A percentile compares a stretch with the other conserved stretches of the same genome.
These are phyloP conservation scores for Xylaria sp. DNA, from an alignment of 2,329 filamentous ascomycete genomes.

Conservation along the genomic window DNA sequence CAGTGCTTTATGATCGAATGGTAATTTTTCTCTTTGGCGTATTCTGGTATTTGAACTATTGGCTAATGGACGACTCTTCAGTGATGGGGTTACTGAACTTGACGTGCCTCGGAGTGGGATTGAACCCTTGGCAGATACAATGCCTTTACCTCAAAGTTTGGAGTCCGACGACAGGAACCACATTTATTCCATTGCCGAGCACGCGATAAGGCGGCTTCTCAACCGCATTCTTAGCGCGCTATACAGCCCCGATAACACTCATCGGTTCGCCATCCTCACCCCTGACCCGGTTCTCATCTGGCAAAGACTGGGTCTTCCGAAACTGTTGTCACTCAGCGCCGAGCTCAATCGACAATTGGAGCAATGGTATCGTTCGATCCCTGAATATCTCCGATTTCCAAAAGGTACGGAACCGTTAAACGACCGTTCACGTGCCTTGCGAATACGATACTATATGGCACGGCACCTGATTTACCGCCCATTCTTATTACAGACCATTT, in stretches of 20 bases:
- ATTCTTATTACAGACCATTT: conserved; percentile 61
- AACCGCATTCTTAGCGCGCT: conserved; percentile 57
- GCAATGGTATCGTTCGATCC: conserved; percentile 53
- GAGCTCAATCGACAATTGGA: conserved; percentile 54
- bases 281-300: conserved; percentile 42
- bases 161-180: conserved; percentile 51
- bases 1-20: conserved; percentile 78
- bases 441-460: conserved; percentile 77
- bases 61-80: conserved; percentile 44
- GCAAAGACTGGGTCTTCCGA: conserved; percentile 46
- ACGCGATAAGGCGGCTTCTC: conserved; percentile 54
- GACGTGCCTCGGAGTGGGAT: conserved; percentile 52
- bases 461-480: conserved; percentile 71
- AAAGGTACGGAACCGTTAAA: conserved; percentile 65
- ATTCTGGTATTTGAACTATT: not conserved
- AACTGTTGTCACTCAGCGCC: conserved; percentile 48
- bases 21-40: conserved; percentile 51
- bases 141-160: conserved; percentile 50
- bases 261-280: conserved; percentile 38
- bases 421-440: conserved; percentile 74
- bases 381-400: conserved; percentile 58
- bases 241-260: conserved; percentile 49
- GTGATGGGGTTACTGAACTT: conserved; percentile 77
- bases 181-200: conserved; percentile 56
- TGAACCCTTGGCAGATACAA: conserved; percentile 51